Percentiles rank a stretch among this genome's conserved stretches.
These are phyloP conservation scores for Scheffersomyces illinoinensis DNA, from an alignment of 1,139 yeast species.

Conservation along the genomic window DNA sequence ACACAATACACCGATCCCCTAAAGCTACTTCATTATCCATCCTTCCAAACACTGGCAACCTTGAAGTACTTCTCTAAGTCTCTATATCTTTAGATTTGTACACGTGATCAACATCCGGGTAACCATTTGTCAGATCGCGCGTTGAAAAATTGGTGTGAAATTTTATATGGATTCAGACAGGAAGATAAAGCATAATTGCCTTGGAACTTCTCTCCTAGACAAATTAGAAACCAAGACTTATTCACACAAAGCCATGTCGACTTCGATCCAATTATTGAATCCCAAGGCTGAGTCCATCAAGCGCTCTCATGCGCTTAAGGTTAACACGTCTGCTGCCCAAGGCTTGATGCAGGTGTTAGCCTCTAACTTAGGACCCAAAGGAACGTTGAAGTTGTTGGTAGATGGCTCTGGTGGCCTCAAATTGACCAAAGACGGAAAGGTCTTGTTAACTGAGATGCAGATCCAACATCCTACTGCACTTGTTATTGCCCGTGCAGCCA, in stretches of 20 bases:
- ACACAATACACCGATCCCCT: not conserved
- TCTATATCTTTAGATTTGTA: not conserved
- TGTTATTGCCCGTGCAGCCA: constrained; percentile 97
- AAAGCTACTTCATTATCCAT: not conserved
- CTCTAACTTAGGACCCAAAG: constrained; percentile 94
- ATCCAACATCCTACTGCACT: constrained; percentile 99
- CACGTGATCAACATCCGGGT: not conserved
- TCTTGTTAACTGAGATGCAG: constrained; percentile 92
- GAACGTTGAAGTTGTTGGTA: constrained; percentile 92
- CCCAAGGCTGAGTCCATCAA: constrained; percentile 97
- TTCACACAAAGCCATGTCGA: constrained; percentile 29
- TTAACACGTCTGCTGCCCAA: constrained; percentile 93
- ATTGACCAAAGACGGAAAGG: constrained; percentile 96
- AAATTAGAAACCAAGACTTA: not conserved
- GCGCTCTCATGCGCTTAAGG: constrained; percentile 92
- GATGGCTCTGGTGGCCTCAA: constrained; percentile 97
- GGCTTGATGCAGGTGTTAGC: constrained; percentile 92
- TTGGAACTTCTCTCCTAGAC: not conserved
- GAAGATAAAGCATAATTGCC: not conserved
- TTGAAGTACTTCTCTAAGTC: too few species aligned
- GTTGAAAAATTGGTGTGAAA: not conserved
- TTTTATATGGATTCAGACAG: not conserved
- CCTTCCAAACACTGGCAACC: not conserved
- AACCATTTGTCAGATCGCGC: not conserved
- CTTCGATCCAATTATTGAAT: constrained; percentile 84